Conservation (phyloP, 805 yeast species). For the Candida dajiaensis region DNA sequence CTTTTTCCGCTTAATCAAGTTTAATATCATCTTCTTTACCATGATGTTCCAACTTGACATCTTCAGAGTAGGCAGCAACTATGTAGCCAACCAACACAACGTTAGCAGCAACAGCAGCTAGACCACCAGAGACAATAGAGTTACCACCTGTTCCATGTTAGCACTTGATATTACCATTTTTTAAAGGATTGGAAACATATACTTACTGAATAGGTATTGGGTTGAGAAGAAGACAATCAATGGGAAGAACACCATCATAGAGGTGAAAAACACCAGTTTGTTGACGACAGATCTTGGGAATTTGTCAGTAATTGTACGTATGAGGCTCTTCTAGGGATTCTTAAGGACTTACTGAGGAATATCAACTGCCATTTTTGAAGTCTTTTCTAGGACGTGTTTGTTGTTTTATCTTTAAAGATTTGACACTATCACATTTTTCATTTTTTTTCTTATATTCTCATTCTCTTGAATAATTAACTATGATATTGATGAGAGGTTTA, state of each 20-base stretch:
- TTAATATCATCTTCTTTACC: slow-evolving; percentile 34
- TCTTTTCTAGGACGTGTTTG: too few relatives aligned
- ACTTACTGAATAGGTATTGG: slow-evolving; percentile 32
- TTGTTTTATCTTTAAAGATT: background rate
- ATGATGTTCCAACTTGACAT: slow-evolving; percentile 28
- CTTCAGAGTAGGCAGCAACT: slow-evolving; percentile 69
- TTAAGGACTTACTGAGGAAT: slow-evolving; percentile 19
- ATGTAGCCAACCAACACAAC: slow-evolving; percentile 68
- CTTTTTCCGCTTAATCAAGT: slow-evolving; percentile 19
- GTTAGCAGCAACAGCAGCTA: slow-evolving; percentile 75
- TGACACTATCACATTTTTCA: background rate
- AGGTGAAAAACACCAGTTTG: slow-evolving; percentile 69
- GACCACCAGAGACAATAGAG: slow-evolving; percentile 67
- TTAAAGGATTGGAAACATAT: slow-evolving; percentile 3
- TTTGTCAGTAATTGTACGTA: background rate
- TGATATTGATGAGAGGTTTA: too few relatives aligned
- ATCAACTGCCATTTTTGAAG: slow-evolving; percentile 23
- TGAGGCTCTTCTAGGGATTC: background rate
- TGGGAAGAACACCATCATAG: slow-evolving; percentile 69
- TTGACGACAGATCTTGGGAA: slow-evolving; percentile 52
- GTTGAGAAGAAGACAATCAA: slow-evolving; percentile 52
- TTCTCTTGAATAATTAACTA: too few relatives aligned
- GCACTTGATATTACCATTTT: slow-evolving; percentile 1
- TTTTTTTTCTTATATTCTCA: too few relatives aligned
- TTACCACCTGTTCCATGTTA: slow-evolving; percentile 26